Evolutionary conservation across 176 grass and related monocot genomes (phyloP).

Genomic region (Leersia perrieri): DNA sequence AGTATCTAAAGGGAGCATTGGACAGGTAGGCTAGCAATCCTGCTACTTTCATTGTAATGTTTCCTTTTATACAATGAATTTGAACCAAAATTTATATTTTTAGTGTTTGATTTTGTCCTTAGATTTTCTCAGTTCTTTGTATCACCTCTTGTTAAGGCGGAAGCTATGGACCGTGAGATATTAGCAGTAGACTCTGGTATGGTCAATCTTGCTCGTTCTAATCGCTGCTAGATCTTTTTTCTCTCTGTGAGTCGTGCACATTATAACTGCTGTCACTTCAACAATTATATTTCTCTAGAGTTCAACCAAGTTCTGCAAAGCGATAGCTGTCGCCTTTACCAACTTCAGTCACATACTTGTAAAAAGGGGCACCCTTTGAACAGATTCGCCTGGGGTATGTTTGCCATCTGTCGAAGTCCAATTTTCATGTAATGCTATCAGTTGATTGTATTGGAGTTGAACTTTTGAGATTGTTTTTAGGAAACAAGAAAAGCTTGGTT

Average conservation of each 20-base stretch:
- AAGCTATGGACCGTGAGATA: constrained; percentile 96
- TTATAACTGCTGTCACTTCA: constrained; percentile 25
- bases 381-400: constrained; percentile 95
- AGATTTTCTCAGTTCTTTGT: constrained; percentile 99
- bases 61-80: constrained; percentile 18
- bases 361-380: constrained; percentile 78
- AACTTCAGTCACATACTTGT: constrained; percentile 90
- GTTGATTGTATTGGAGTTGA: constrained; percentile 27
- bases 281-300: constrained; percentile 53
- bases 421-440: not conserved
- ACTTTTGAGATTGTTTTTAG: constrained; percentile 48
- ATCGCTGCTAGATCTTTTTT: not conserved
- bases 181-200: constrained; percentile 93
- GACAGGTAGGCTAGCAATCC: constrained; percentile 55
- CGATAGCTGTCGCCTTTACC: constrained; percentile 73
- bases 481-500: constrained; percentile 96
- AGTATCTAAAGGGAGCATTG: constrained; percentile 82
- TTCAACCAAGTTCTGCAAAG: constrained; percentile 94
- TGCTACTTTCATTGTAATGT: constrained; percentile 28
- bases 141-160: constrained; percentile 91
- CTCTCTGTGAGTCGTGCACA: constrained; percentile 21
- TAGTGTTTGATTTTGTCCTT: constrained; percentile 46
- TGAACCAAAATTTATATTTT: constrained; percentile 21
- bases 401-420: not conserved
- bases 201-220: constrained; percentile 24